A percentile compares a stretch with the other conserved stretches of the same genome.
These are phyloP conservation scores for Phlebiopsis gigantea DNA, from an alignment of 768 basidiomycete species.

Conservation along the genomic window DNA sequence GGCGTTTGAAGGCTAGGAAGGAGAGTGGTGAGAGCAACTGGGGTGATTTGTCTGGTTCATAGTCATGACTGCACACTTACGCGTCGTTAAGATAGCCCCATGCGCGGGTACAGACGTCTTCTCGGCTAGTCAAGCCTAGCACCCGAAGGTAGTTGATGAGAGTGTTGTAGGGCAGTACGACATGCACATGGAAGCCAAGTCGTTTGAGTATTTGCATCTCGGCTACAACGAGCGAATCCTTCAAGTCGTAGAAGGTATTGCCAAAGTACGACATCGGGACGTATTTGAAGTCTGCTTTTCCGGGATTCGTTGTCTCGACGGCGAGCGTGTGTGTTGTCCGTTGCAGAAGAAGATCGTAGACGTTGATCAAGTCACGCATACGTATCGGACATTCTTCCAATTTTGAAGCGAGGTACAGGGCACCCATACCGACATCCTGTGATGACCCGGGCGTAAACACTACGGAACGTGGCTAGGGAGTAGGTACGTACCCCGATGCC, in stretches of 20 bases:
- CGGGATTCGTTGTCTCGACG: conserved; percentile 25
- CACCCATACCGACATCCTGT: conserved; percentile 50
- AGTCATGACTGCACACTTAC: conserved; percentile 43
- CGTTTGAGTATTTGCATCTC: conserved; percentile 99
- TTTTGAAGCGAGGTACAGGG: conserved; percentile 59
- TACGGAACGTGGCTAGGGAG: not conserved
- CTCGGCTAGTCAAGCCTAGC: conserved; percentile 73
- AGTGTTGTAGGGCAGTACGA: conserved; percentile 89
- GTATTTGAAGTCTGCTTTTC: conserved; percentile 47
- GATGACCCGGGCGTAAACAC: not conserved
- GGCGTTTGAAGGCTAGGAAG: conserved; percentile 85
- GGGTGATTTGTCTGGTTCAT: conserved; percentile 3
- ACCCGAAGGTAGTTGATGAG: conserved; percentile 92
- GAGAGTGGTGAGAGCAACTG: conserved; percentile 1
- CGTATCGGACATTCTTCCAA: conserved; percentile 88
- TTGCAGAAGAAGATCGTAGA: conserved; percentile 86
- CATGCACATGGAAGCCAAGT: conserved; percentile 91
- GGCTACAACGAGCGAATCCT: conserved; percentile 87
- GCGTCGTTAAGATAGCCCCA: conserved; percentile 98
- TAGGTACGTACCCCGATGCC: conserved; percentile 72
- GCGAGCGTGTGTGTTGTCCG: conserved; percentile 49
- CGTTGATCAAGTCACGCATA: conserved; percentile 92
- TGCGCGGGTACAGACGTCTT: conserved; percentile 66
- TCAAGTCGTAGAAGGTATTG: conserved; percentile 86
- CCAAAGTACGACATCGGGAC: conserved; percentile 88